Evolutionary conservation across 2,329 filamentous ascomycete species (phyloP).

Genomic region (Juglanconis juglandina): DNA sequence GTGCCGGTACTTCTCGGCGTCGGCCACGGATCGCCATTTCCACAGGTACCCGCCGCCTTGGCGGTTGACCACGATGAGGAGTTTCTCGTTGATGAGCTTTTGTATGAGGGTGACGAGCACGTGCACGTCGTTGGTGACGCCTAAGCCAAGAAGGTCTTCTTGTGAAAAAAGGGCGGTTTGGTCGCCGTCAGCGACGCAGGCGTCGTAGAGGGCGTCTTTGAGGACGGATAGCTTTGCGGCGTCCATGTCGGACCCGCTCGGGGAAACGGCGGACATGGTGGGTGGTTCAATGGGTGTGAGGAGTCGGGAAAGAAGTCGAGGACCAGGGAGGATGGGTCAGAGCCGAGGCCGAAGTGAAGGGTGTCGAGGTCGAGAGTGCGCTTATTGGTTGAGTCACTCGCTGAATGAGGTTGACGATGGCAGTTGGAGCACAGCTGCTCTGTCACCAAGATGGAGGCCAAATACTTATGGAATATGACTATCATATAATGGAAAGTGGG

Average conservation of each 20-base stretch:
- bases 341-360: not conserved
- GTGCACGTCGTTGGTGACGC: constrained; percentile 51
- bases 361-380: not conserved
- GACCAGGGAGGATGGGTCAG: not conserved
- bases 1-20: constrained; percentile 56
- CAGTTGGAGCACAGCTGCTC: not conserved
- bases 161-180: constrained; percentile 15
- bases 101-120: constrained; percentile 55
- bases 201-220: constrained; percentile 56
- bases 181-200: constrained; percentile 30
- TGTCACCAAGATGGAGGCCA: not conserved
- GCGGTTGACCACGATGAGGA: constrained; percentile 49
- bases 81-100: constrained; percentile 56
- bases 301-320: not conserved
- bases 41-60: constrained; percentile 47
- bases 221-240: constrained; percentile 45
- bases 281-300: not conserved
- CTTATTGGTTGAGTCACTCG: not conserved
- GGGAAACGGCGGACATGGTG: constrained; percentile 11
- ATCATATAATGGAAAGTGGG: not conserved
- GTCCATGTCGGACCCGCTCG: constrained; percentile 21
- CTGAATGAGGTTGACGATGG: not conserved
- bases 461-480: not conserved
- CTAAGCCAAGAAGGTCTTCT: constrained; percentile 18
- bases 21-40: constrained; percentile 56